Base-by-base conservation (phyloP, 2,329 filamentous ascomycete genomes). In the Fusarium sp. region DNA sequence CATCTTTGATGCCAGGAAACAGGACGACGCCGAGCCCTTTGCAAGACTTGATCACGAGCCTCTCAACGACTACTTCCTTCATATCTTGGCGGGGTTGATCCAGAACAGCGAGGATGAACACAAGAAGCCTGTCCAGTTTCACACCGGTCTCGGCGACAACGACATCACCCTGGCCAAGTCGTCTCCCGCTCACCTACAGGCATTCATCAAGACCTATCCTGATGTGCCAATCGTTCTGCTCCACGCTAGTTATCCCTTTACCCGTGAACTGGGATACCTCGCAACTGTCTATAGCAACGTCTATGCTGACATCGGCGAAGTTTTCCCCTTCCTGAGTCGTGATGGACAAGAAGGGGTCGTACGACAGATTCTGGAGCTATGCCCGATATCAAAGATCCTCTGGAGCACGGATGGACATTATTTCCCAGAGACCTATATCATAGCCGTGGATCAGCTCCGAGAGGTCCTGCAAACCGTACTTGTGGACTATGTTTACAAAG, bases 401-500 rank as follows among this genome's bases (percentile, higher is more conserved):
- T 94, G 90, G 86, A 92, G 90, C 61, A 93, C 90, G 0, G 91
- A 93, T 70, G 91, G 91, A 0, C 90, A 93, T 72, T 91, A 85
- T 75, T 91, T 91, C 58, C 90, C 91, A 0, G 91, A 94, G 74
- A 92, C 89, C 0, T 95, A 88, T 68, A 84, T 90, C 68, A 79
- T 94, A 5, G 90, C 91, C 1, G 87, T 90, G 35, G 79, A 83
- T 38, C 91, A 94, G 73, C 88, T 92, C 55, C 83, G 90, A 46
- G 85, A 91, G 64, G 89, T 85, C 3, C 77, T 95, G 32, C 84
- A 90, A 64, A 85, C 83, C 52, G 89, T 91, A 0, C 77, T 95
- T 3, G 78, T 83, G 6, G 87, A 91, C 13, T 89, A 90, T 58
- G 84, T 93, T 1, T 75, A 81, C n/a, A 83, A 85, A 19, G 83